Conservation (phyloP, 176 grass and related monocot species). For the Saccharum officinarum region DNA sequence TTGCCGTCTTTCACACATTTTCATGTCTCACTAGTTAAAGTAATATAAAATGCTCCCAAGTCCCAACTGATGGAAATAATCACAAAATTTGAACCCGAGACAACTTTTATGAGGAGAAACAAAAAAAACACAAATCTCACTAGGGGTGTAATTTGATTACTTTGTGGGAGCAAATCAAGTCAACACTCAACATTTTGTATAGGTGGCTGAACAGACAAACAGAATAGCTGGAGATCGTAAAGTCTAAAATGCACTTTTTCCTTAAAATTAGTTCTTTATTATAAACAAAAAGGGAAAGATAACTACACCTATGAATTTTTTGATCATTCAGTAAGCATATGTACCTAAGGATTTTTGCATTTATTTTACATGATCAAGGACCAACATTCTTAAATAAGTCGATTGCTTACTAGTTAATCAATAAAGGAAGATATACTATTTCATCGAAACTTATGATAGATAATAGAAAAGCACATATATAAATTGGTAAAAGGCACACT, state of each 20-base stretch:
- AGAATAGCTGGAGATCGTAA: not conserved
- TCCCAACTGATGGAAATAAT: no score
- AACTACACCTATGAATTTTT: not conserved
- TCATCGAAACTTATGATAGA: not conserved
- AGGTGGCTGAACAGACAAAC: not conserved
- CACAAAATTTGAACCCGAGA: no score
- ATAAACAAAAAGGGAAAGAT: not conserved
- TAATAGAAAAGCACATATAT: not conserved
- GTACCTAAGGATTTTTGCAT: not conserved
- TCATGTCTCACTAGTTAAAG: no score
- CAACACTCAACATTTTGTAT: not conserved
- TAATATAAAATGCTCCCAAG: no score
- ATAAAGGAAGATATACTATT: not conserved
- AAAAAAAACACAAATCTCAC: not conserved
- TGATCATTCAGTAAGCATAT: not conserved
- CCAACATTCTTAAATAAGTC: not conserved
- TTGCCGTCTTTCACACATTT: no score
- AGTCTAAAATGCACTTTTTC: not conserved
- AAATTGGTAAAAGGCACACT: not conserved
- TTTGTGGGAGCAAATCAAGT: not conserved
- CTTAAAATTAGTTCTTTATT: not conserved
- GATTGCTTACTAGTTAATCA: not conserved
- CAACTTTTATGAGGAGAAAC: not conserved
- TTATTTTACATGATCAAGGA: not conserved
- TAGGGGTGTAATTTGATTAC: not conserved